phyloP scores from a whole-genome alignment of 1,284 basidiomycete species.

The Gymnopus androsaceus region DNA sequence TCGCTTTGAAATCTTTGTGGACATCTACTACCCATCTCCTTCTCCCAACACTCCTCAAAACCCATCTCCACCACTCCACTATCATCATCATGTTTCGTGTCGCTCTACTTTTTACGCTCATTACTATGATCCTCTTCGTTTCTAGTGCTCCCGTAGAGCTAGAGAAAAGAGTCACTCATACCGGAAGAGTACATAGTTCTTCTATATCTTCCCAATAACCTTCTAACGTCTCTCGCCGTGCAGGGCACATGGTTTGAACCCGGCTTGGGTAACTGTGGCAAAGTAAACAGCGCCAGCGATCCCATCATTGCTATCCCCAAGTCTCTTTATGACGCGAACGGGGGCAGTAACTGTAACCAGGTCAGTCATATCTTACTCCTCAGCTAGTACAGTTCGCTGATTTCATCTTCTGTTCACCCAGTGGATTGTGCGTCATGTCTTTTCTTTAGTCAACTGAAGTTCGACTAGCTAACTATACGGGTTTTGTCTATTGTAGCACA shows the following conservation, averaged over 20 bases:
- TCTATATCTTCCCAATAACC: neutral
- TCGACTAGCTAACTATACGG: too few relatives aligned
- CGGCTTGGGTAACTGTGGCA: constrained; percentile 21
- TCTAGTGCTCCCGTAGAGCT: neutral
- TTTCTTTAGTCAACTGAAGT: neutral
- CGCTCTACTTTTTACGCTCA: constrained; percentile 1
- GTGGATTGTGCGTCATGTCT: neutral
- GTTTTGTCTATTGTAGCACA: constrained; percentile 5
- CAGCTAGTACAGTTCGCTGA: neutral
- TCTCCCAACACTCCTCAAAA: neutral
- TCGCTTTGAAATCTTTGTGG: neutral
- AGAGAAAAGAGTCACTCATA: constrained; percentile 7
- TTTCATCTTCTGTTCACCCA: neutral
- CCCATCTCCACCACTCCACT: neutral
- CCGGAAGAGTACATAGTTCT: constrained; percentile 2
- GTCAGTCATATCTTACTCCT: neutral
- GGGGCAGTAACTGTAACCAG: constrained; percentile 15
- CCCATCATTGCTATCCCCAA: constrained; percentile 17
- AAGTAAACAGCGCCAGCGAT: constrained; percentile 14
- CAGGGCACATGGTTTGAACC: constrained; percentile 22
- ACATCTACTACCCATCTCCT: neutral
- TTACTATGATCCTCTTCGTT: neutral
- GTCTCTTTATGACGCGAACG: constrained; percentile 12
- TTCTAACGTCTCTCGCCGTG: neutral
- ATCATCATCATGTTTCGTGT: neutral